Evolutionary conservation across 345 rosid species (phyloP), one percentile per base, ranked within the genome.

Genomic region (Cochlearia excelsa): DNA sequence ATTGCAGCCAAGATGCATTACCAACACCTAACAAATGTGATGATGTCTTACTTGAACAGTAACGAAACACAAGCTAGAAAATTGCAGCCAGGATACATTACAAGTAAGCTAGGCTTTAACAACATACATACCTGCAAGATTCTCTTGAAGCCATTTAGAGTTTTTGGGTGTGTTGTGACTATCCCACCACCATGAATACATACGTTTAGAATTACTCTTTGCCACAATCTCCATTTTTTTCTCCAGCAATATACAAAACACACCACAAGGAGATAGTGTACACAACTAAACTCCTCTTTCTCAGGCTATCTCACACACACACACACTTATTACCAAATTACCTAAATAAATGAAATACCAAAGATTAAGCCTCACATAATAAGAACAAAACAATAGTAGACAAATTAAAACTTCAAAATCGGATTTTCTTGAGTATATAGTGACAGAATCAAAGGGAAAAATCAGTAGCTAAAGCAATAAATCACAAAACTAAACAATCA

Each of bases 111-210:
- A 46, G 35, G 27, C 29, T 7, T 54, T 34, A 29, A 28, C 41
- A 29, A 42, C 7, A 37, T 6, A 51, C 3, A 11, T 75, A 92
- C 99, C 97, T 58, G 97, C 79, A 51, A 93, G 95, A 81, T 89
- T 93, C 58, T 86, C 94, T 66, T 81, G 83, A 62, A 93, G 94
- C 99, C 99, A 93, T 81, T 83, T 93, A 6, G 99, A 93, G 73
- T 87, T 83, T 53, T 87, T 93, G 1, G 97, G 99, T 71, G 86
- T 82, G 48, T 86, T 81, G 77, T 93, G 97, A 82, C 99, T 89
- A 73, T 89, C 88, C 99, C 99, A 93, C 99, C 94, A 93, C 99
- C 99, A 93, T 4, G 99, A 89, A 70, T 87, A 89, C 84, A 56
- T 83, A 54, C 81, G 79, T 67, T 76, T 85, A 7, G 88, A 79